Conservation (phyloP, 148 eudicot genomes). For the Vaccinium vitisidaea region DNA sequence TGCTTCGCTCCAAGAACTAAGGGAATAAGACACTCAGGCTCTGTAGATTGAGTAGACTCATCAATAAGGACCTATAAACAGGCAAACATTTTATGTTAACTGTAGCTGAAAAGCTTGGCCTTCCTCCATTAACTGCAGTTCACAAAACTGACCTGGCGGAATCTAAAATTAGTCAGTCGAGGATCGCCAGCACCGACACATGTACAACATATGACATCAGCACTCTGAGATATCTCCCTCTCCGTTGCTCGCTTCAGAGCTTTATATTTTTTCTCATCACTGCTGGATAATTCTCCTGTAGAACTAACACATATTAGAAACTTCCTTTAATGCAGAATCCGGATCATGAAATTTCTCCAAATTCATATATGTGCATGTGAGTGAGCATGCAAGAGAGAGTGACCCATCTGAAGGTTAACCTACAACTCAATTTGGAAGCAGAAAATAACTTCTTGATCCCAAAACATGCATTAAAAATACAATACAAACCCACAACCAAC, state of each 20-base stretch:
- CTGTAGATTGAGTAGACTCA: conserved; percentile 98
- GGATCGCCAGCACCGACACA: conserved; percentile 99
- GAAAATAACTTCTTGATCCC: too few species aligned
- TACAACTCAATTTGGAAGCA: too few species aligned
- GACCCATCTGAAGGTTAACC: conserved; percentile 55
- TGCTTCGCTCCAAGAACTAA: conserved; percentile 96
- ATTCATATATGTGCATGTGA: too few species aligned
- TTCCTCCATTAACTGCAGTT: background rate
- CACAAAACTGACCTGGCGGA: conserved; percentile 67
- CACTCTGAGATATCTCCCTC: conserved; percentile 99
- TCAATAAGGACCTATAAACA: conserved; percentile 82
- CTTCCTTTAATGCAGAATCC: background rate
- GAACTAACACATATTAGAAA: background rate
- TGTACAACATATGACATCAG: conserved; percentile 98
- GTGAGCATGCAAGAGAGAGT: conserved; percentile 27
- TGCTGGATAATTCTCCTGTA: conserved; percentile 93
- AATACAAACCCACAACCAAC: too few species aligned
- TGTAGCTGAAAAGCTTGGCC: background rate
- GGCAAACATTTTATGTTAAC: conserved; percentile 9
- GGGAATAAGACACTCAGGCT: conserved; percentile 96
- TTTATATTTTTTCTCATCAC: conserved; percentile 98
- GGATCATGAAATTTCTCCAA: background rate
- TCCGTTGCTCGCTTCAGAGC: conserved; percentile 96
- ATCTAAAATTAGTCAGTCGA: conserved; percentile 88
- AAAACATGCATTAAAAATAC: too few species aligned